phyloP scores from a whole-genome alignment of 2,329 filamentous ascomycete genomes.

The Fusarium nygamai region DNA sequence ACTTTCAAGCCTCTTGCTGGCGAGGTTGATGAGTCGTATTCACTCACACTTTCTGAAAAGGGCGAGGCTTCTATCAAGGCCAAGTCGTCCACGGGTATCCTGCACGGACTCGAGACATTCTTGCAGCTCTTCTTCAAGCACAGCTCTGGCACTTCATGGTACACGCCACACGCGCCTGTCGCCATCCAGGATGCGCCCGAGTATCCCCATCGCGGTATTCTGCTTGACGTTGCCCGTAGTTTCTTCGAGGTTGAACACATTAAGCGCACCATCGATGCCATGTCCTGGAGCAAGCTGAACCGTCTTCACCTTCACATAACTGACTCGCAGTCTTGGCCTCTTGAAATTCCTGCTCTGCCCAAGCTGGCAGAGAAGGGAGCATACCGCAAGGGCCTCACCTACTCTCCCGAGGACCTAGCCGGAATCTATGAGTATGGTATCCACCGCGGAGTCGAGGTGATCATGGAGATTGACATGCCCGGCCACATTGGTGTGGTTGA shows the following conservation, averaged over 20 bases:
- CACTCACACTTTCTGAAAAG: slow-evolving; percentile 65
- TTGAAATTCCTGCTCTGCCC: slow-evolving; percentile 79
- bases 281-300: slow-evolving; percentile 85
- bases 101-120: slow-evolving; percentile 80
- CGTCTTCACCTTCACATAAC: slow-evolving; percentile 83
- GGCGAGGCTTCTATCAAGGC: slow-evolving; percentile 73
- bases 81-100: slow-evolving; percentile 72
- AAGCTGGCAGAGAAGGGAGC: slow-evolving; percentile 77
- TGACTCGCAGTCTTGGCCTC: slow-evolving; percentile 86
- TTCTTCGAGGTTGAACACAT: slow-evolving; percentile 76
- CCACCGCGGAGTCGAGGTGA: slow-evolving; percentile 65
- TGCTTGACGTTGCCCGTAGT: slow-evolving; percentile 80
- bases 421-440: slow-evolving; percentile 77
- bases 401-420: slow-evolving; percentile 71
- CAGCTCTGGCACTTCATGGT: slow-evolving; percentile 65
- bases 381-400: slow-evolving; percentile 73
- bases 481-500: slow-evolving; percentile 67
- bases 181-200: slow-evolving; percentile 76
- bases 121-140: slow-evolving; percentile 82
- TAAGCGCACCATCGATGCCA: slow-evolving; percentile 78
- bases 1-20: slow-evolving; percentile 70
- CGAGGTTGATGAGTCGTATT: slow-evolving; percentile 80
- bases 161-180: slow-evolving; percentile 77
- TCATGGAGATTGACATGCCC: slow-evolving; percentile 72
- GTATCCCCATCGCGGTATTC: slow-evolving; percentile 81